These are phyloP conservation scores for Chlamydomonas eustigma DNA, from an alignment of 139 green algal species.

Conservation along the genomic window DNA sequence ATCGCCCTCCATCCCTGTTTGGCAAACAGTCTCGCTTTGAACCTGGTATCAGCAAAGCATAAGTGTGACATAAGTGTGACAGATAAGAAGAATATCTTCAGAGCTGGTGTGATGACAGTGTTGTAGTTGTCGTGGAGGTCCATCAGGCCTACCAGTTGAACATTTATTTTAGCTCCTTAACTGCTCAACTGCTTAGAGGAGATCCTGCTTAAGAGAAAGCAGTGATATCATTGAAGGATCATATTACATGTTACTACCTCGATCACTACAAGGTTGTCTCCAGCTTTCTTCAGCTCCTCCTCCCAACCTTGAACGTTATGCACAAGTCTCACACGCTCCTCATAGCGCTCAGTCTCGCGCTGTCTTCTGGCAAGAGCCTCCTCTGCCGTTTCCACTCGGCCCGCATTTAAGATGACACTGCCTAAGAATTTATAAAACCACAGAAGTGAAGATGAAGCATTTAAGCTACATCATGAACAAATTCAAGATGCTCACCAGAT, in stretches of 20 bases:
- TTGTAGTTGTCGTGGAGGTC: no score
- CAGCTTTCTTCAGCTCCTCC: conserved; percentile 35
- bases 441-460: no score
- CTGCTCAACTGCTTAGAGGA: background rate
- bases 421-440: no score
- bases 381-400: conserved; percentile 51
- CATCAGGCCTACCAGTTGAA: no score
- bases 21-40: conserved; percentile 53
- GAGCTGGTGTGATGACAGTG: no score
- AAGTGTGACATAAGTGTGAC: background rate
- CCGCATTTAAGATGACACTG: no score
- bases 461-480: no score
- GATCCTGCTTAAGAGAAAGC: background rate
- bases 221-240: background rate
- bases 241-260: conserved; percentile 43
- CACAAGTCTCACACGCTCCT: conserved; percentile 58
- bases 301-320: conserved; percentile 38
- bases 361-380: conserved; percentile 38
- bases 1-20: conserved; percentile 65
- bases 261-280: conserved; percentile 63
- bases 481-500: no score
- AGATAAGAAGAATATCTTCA: background rate
- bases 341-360: conserved; percentile 53
- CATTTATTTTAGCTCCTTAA: no score
- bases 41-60: conserved; percentile 13